Conservation (phyloP, 2,329 filamentous ascomycete species). For the Purpureocillium lavendulum region DNA sequence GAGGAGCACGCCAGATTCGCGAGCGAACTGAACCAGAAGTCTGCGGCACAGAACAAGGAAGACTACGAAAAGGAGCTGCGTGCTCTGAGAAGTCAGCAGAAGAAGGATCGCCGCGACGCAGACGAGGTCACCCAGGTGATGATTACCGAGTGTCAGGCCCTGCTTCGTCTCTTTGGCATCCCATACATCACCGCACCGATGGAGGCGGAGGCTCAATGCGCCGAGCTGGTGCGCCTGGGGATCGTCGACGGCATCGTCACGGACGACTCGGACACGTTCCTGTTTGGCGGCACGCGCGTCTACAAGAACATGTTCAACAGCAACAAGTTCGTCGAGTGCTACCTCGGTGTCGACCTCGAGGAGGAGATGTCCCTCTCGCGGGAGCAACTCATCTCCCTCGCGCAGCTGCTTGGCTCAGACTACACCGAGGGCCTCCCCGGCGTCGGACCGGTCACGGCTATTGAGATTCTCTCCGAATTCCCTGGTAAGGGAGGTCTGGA, state of each 20-base stretch:
- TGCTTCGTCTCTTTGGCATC: slow-evolving; percentile 83
- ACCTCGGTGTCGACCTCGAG: slow-evolving; percentile 74
- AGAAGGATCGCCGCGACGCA: slow-evolving; percentile 89
- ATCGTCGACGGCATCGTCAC: slow-evolving; percentile 97
- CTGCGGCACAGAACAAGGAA: slow-evolving; percentile 58
- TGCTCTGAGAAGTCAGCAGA: slow-evolving; percentile 84
- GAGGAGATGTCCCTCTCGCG: slow-evolving; percentile 82
- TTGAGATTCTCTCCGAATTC: slow-evolving; percentile 93
- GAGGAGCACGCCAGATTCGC: slow-evolving; percentile 93
- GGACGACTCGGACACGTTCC: slow-evolving; percentile 91
- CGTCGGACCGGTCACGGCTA: slow-evolving; percentile 85
- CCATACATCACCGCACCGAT: slow-evolving; percentile 97
- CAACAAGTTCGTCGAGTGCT: slow-evolving; percentile 97
- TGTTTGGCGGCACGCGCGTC: slow-evolving; percentile 91
- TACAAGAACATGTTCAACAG: slow-evolving; percentile 99
- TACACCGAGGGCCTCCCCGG: slow-evolving; percentile 90
- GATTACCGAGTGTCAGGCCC: slow-evolving; percentile 88
- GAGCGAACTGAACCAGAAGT: slow-evolving; percentile 72
- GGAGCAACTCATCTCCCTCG: slow-evolving; percentile 80
- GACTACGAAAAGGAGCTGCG: slow-evolving; percentile 85
- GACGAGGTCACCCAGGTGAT: slow-evolving; percentile 96
- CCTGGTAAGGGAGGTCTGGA: slow-evolving; percentile 50
- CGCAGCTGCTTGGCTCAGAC: slow-evolving; percentile 85
- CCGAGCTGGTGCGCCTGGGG: slow-evolving; percentile 75
- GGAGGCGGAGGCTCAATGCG: slow-evolving; percentile 98